phyloP scores from a whole-genome alignment of 768 basidiomycete species.

The Termitomyces sp. region DNA sequence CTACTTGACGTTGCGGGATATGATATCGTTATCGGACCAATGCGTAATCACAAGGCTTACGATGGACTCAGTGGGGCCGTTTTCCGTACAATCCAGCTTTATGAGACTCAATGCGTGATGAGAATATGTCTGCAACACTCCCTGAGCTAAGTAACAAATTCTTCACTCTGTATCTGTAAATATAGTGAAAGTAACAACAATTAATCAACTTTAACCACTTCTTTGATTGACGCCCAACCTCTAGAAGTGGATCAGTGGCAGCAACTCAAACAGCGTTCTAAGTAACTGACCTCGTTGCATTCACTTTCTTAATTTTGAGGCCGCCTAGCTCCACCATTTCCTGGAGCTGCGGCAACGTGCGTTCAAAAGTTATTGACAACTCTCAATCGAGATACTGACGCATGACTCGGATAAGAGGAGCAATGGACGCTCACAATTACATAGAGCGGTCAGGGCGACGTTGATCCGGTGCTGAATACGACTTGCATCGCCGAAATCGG shows the following conservation, averaged over 20 bases:
- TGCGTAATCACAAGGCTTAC: too few relatives aligned
- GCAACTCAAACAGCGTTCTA: not conserved
- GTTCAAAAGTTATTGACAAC: slow-evolving; percentile 26
- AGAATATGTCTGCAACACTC: too few relatives aligned
- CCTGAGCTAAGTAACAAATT: too few relatives aligned
- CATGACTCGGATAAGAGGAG: not conserved
- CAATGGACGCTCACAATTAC: slow-evolving; percentile 25
- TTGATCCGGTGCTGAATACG: slow-evolving; percentile 34
- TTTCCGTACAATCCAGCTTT: too few relatives aligned
- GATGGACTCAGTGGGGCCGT: too few relatives aligned
- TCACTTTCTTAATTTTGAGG: slow-evolving; percentile 33
- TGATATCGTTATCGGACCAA: too few relatives aligned
- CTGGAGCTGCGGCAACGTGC: slow-evolving; percentile 31
- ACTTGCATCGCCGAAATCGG: slow-evolving; percentile 35
- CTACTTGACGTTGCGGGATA: too few relatives aligned
- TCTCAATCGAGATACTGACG: not conserved
- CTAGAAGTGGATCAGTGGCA: slow-evolving; percentile 12
- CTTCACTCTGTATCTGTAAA: too few relatives aligned
- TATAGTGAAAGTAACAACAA: not conserved
- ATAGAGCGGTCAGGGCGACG: slow-evolving; percentile 31
- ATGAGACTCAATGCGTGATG: too few relatives aligned
- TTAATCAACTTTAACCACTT: slow-evolving; percentile 21
- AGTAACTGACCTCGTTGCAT: slow-evolving; percentile 31
- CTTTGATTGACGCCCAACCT: slow-evolving; percentile 36
- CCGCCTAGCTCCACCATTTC: slow-evolving; percentile 34